phyloP scores from a whole-genome alignment of 192 early-diverging fungal species.

The Coemansia sp. region DNA sequence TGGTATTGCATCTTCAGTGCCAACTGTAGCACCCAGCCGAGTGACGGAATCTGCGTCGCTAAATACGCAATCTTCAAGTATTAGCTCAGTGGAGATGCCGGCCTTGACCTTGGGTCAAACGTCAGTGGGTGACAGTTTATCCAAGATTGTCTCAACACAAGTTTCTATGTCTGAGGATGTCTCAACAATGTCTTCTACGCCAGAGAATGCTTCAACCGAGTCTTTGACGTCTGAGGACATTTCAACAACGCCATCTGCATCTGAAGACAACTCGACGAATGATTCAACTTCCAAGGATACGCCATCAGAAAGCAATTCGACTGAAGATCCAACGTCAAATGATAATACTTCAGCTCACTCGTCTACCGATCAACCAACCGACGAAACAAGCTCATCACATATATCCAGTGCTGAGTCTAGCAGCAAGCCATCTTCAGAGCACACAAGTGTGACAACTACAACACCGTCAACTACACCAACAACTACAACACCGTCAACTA shows the following conservation, averaged over 20 bases:
- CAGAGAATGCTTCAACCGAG: no score
- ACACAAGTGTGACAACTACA: no score
- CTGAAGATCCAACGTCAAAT: neutral
- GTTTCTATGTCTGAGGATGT: neutral
- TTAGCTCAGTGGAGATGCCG: neutral
- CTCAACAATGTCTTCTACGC: no score
- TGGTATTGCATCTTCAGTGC: neutral
- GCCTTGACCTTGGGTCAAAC: neutral
- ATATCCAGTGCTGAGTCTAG: neutral
- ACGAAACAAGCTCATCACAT: neutral
- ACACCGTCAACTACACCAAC: slow-evolving; percentile 2
- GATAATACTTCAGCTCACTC: neutral
- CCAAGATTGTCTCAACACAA: neutral
- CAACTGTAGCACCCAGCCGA: neutral
- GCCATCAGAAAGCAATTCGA: neutral
- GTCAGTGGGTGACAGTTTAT: neutral
- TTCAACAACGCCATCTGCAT: no score
- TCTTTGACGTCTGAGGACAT: no score
- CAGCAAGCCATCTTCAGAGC: neutral
- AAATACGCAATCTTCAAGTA: neutral
- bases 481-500: neutral
- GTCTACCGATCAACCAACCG: neutral
- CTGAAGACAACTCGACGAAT: neutral
- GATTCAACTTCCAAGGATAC: neutral
- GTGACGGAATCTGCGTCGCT: neutral